A percentile compares a stretch with the other conserved stretches of the same genome.
Evolutionary conservation across 176 grass and related monocot species (phyloP).

Genomic region (Calamus simplicifolius): DNA sequence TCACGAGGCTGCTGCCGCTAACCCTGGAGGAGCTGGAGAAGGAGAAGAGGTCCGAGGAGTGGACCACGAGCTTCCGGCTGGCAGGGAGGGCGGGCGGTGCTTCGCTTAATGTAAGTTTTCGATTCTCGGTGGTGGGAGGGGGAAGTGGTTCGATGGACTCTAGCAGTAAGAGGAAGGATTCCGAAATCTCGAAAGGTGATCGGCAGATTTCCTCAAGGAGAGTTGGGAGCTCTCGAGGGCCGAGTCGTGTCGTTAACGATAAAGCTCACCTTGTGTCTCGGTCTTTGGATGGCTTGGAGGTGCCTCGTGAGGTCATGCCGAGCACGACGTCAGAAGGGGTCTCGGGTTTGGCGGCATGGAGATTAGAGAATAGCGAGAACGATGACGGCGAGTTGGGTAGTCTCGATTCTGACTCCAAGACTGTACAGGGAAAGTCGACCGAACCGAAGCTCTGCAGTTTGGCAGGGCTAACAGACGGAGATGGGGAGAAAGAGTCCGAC

Average conservation of each 20-base stretch:
- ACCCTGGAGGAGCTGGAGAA: constrained; percentile 72
- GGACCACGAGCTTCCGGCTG: constrained; percentile 85
- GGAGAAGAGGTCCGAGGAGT: constrained; percentile 58
- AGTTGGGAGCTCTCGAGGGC: constrained; percentile 28
- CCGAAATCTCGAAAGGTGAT: constrained; percentile 32
- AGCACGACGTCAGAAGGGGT: constrained; percentile 28
- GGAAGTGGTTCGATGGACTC: neutral
- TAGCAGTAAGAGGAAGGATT: constrained; percentile 21
- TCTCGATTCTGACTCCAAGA: neutral
- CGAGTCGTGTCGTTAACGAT: constrained; percentile 5
- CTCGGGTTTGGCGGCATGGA: neutral
- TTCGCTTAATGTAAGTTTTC: constrained; percentile 72
- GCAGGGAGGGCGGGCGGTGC: constrained; percentile 61
- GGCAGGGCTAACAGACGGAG: constrained; percentile 32
- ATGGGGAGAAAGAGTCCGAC: constrained; percentile 18
- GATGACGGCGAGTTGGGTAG: neutral
- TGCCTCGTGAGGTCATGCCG: constrained; percentile 68
- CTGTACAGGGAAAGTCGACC: constrained; percentile 26
- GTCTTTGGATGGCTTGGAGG: constrained; percentile 47
- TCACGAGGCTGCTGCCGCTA: constrained; percentile 66
- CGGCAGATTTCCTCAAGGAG: constrained; percentile 24
- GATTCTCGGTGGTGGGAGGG: constrained; percentile 36
- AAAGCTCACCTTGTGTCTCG: neutral
- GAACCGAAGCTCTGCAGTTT: constrained; percentile 61
- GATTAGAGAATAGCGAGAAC: neutral